Evolutionary conservation across 2,329 filamentous ascomycete species (phyloP).

Genomic region (Exophiala sideris): DNA sequence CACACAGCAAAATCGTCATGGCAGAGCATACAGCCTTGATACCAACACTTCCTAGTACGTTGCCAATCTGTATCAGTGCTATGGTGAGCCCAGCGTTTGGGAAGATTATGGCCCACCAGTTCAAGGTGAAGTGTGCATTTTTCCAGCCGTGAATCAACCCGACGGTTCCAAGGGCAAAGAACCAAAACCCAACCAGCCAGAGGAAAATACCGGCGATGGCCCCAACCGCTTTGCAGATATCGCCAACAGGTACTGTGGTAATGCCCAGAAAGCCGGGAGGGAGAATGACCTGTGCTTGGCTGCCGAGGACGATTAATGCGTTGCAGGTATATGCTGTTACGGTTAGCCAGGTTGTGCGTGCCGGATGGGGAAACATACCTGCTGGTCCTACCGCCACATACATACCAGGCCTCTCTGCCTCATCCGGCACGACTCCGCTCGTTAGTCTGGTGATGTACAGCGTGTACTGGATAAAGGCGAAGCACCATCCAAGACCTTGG

Average conservation of each 20-base stretch:
- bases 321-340: conserved; percentile 4
- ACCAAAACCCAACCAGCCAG: conserved; percentile 12
- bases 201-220: conserved; percentile 6
- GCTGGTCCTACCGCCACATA: conserved; percentile 69
- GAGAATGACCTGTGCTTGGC: conserved; percentile 2
- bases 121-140: conserved; percentile 40
- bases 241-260: neutral
- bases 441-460: conserved; percentile 69
- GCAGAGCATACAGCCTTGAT: conserved; percentile 54
- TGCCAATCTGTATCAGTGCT: conserved; percentile 55
- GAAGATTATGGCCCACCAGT: conserved; percentile 64
- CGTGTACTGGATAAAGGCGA: conserved; percentile 69
- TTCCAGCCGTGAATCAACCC: neutral
- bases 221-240: neutral
- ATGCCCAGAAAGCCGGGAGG: conserved; percentile 4
- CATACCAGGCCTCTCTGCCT: conserved; percentile 64
- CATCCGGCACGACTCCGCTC: conserved; percentile 59
- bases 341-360: neutral
- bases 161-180: conserved; percentile 7
- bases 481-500: conserved; percentile 65
- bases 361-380: conserved; percentile 18
- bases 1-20: conserved; percentile 54
- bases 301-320: conserved; percentile 3
- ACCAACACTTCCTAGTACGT: conserved; percentile 48
- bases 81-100: conserved; percentile 62